phyloP scores from a whole-genome alignment of 2,329 filamentous ascomycete species.

The Escovopsis weberi region DNA sequence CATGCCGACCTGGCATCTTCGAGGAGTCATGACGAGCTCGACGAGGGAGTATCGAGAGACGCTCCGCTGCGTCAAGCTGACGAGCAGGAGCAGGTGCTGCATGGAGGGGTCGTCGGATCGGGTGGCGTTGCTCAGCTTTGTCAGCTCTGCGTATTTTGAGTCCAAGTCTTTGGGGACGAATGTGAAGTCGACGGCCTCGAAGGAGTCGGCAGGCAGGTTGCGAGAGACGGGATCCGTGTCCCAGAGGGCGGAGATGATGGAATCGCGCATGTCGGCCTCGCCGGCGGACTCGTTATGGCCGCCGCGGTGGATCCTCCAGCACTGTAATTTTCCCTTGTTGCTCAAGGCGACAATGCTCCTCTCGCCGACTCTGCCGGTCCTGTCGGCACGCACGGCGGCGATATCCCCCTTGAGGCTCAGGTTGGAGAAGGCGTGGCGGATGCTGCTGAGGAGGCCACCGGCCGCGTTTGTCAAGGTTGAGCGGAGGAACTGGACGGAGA shows the following conservation, averaged over 20 bases:
- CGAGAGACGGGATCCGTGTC: conserved; percentile 34
- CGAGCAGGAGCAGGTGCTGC: conserved; percentile 47
- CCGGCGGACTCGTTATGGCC: conserved; percentile 64
- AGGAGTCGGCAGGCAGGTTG: conserved; percentile 38
- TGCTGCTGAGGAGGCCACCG: conserved; percentile 64
- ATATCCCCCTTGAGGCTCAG: conserved; percentile 61
- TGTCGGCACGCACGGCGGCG: conserved; percentile 62
- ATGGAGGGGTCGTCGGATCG: conserved; percentile 34
- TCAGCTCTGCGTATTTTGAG: conserved; percentile 34
- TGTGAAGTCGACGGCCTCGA: conserved; percentile 69
- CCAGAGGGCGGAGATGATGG: conserved; percentile 48
- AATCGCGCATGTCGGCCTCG: conserved; percentile 55
- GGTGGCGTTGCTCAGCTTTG: conserved; percentile 35
- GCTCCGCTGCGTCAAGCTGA: conserved; percentile 37
- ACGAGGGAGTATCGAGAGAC: conserved; percentile 57
- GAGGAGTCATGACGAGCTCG: conserved; percentile 49
- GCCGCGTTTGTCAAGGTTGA: conserved; percentile 39
- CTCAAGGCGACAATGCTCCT: conserved; percentile 72
- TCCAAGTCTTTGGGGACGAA: conserved; percentile 44
- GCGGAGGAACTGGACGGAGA: conserved; percentile 65
- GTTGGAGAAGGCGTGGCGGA: conserved; percentile 61
- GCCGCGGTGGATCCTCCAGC: conserved; percentile 81
- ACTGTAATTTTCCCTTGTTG: conserved; percentile 60
- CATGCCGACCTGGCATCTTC: conserved; percentile 43
- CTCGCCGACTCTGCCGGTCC: conserved; percentile 61